Percentiles rank a stretch among this genome's conserved stretches.
phyloP scores from a whole-genome alignment of 2,329 filamentous ascomycete species.

The Colletotrichum acutatum region DNA sequence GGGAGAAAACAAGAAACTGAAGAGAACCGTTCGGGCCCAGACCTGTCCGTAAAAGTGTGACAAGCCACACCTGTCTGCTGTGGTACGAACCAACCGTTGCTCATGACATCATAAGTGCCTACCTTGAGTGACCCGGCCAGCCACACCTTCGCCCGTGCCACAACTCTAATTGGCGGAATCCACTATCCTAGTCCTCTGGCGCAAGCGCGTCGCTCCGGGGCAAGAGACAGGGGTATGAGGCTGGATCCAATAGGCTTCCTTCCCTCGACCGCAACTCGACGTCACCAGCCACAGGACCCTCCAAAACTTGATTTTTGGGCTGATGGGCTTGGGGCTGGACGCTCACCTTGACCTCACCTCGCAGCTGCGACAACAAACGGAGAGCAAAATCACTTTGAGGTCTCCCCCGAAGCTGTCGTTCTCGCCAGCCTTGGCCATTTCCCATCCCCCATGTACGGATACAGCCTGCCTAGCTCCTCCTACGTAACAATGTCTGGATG shows the following conservation, averaged over 20 bases:
- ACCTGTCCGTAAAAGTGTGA: background rate
- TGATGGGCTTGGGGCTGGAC: background rate
- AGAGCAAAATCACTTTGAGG: no score
- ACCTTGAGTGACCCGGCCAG: background rate
- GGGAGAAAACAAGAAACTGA: background rate
- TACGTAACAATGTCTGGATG: conserved; percentile 11
- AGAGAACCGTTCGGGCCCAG: conserved; percentile 4
- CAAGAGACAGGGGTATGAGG: conserved; percentile 27
- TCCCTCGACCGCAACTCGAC: conserved; percentile 5
- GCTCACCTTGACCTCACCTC: conserved; percentile 11
- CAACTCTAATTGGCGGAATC: conserved; percentile 16
- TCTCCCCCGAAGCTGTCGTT: background rate
- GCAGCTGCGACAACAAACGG: background rate
- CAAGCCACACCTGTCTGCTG: background rate
- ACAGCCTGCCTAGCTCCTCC: background rate
- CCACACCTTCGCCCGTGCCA: conserved; percentile 20
- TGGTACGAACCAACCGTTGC: background rate
- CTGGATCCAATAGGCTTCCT: conserved; percentile 21
- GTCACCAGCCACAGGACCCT: conserved; percentile 35
- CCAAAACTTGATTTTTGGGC: conserved; percentile 28
- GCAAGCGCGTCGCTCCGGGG: background rate
- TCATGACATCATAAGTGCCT: conserved; percentile 24
- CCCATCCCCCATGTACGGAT: background rate
- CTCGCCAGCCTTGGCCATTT: conserved; percentile 11
- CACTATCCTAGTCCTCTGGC: background rate